phyloP scores from a whole-genome alignment of 176 grass and related monocot species.

The Avena eriantha region DNA sequence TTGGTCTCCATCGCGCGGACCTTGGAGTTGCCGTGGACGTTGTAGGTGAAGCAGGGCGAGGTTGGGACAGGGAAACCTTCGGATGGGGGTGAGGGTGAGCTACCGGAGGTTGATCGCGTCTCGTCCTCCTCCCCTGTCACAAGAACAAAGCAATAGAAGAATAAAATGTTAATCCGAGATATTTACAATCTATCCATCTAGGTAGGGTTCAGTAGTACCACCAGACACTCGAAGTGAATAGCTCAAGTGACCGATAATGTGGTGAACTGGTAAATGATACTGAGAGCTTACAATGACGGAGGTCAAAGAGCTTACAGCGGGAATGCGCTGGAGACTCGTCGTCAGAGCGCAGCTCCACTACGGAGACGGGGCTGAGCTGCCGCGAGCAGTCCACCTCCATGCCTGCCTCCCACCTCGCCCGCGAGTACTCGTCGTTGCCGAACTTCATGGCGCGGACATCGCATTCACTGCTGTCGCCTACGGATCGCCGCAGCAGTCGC shows the following conservation, averaged over 20 bases:
- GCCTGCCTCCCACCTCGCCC: conserved; percentile 41
- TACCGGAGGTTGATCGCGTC: conserved; percentile 66
- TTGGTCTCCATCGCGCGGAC: conserved; percentile 31
- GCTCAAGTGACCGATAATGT: background rate
- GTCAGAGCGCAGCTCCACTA: conserved; percentile 73
- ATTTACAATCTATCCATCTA: no score
- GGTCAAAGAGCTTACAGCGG: conserved; percentile 28
- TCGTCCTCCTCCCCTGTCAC: conserved; percentile 65
- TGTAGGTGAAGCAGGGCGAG: conserved; percentile 51
- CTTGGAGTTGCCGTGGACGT: conserved; percentile 1
- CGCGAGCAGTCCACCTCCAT: conserved; percentile 59
- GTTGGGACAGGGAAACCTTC: conserved; percentile 34
- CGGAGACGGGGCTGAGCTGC: conserved; percentile 91
- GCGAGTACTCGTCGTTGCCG: background rate
- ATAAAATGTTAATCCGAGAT: no score
- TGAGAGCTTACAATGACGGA: background rate
- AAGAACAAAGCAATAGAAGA: background rate
- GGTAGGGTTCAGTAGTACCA: no score
- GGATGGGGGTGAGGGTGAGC: conserved; percentile 37
- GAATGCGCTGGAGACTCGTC: conserved; percentile 48
- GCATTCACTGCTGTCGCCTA: conserved; percentile 40
- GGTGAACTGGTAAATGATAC: background rate
- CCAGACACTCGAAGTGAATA: no score
- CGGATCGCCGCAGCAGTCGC: conserved; percentile 34
- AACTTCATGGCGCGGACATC: conserved; percentile 37